Percentiles rank a stretch among this genome's conserved stretches.
Evolutionary conservation across 228 moss, liverwort and hornwort species (phyloP).

Genomic region (Sphagnum magellanicum): DNA sequence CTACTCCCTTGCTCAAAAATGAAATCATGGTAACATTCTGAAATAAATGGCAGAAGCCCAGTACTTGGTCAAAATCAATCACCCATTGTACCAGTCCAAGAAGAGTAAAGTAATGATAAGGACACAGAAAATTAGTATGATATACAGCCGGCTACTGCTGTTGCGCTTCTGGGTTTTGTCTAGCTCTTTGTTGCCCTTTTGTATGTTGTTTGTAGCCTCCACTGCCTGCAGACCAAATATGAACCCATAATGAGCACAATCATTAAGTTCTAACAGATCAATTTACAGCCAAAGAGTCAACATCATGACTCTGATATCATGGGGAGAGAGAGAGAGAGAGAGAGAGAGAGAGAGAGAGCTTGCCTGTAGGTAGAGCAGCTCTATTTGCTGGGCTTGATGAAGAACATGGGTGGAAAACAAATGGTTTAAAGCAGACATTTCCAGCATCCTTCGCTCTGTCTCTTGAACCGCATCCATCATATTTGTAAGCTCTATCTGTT

Average conservation of each 20-base stretch:
- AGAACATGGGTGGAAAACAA: constrained; percentile 92
- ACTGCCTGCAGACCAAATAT: constrained; percentile 52
- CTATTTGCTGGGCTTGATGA: constrained; percentile 94
- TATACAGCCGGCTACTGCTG: constrained; percentile 76
- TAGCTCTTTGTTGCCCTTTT: constrained; percentile 88
- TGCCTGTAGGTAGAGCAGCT: constrained; percentile 84
- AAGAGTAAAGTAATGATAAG: constrained; percentile 73
- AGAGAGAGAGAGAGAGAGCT: too few species aligned
- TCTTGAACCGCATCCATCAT: constrained; percentile 85
- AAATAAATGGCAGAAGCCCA: too few species aligned
- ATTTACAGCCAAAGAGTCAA: too few species aligned
- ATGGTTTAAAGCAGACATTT: constrained; percentile 80
- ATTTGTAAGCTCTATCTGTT: constrained; percentile 85
- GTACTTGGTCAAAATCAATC: background rate
- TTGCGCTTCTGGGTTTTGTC: constrained; percentile 63
- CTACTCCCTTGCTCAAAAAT: too few species aligned
- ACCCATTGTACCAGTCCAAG: constrained; percentile 85
- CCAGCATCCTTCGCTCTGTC: constrained; percentile 93
- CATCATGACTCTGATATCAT: background rate
- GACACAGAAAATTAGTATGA: constrained; percentile 64
- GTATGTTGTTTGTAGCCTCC: constrained; percentile 74
- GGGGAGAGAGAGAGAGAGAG: background rate
- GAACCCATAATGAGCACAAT: background rate
- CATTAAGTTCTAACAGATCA: too few species aligned
- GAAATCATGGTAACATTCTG: too few species aligned